Base-by-base conservation (phyloP, 148 eudicot genomes). In the Arbutus unedo region DNA sequence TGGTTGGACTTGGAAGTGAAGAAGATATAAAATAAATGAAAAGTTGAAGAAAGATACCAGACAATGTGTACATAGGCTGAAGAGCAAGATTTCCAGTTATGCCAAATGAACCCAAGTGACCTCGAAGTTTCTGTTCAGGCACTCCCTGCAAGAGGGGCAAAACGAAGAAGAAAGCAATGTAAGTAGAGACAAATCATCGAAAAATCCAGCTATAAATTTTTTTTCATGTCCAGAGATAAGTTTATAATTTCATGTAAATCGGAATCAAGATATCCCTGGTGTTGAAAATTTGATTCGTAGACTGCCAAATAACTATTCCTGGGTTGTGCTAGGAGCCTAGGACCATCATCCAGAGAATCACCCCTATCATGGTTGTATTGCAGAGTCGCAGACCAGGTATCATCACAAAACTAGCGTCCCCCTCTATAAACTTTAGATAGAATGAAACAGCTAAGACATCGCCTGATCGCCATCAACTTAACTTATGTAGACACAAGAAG, bases 71-170 rank as follows among this genome's bases (percentile, higher is more conserved):
- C 98, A 97, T 97, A 43, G 99, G 99, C 89, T 97, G 99, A 68
- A 97, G 98, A 55, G 99, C 99, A 90, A 97, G 98, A 88, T 97
- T 97, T 81, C 99, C 99, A 64, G 98, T 93, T 82, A 97, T 87
- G 74, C 99, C 99, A 79, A 97, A 93, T 79, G 99, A 97, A 81
- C 99, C 99, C 85, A 97, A 88, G 86, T 97, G 99, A 71, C 88
- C 87, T 83, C 99, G 91, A 85, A 97, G 90, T 87, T 94, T 97
- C 85, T 94, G 99, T 82, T 97, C 99, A 79, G 98, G 99, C 80
- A 93, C 97, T 85, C 99, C 98, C 99, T 97, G 91, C 81, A 86
- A 82, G 14, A 78, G 45, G 14, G 72, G 44, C 59, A 77, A 21
- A 49, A 25, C 6, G 3, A 70, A 8, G 15, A 31, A 45, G 45